Evolutionary conservation across 2,329 filamentous ascomycete genomes (phyloP).

Genomic region (Fusarium proliferatum): DNA sequence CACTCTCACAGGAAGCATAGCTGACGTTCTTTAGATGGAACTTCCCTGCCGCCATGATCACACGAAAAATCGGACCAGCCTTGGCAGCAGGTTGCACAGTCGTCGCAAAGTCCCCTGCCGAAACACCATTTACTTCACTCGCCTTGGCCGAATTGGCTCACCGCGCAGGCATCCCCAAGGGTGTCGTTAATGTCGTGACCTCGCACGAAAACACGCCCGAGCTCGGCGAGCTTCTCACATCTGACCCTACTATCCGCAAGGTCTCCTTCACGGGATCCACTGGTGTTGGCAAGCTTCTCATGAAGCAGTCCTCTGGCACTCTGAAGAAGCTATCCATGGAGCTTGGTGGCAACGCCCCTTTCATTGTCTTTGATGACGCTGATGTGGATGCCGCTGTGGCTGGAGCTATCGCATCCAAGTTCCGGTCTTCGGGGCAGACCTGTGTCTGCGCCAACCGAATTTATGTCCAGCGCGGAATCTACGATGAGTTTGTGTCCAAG

Average conservation of each 20-base stretch:
- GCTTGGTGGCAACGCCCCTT: slow-evolving; percentile 93
- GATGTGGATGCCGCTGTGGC: slow-evolving; percentile 86
- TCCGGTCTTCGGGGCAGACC: slow-evolving; percentile 94
- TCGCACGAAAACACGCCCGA: slow-evolving; percentile 81
- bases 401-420: slow-evolving; percentile 88
- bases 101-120: slow-evolving; percentile 88
- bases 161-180: slow-evolving; percentile 88
- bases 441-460: slow-evolving; percentile 92
- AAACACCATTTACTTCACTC: slow-evolving; percentile 92
- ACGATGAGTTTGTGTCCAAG: slow-evolving; percentile 76
- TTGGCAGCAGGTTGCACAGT: slow-evolving; percentile 96
- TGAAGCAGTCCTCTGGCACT: slow-evolving; percentile 88
- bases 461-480: slow-evolving; percentile 81
- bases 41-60: slow-evolving; percentile 83
- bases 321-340: slow-evolving; percentile 89
- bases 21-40: slow-evolving; percentile 71
- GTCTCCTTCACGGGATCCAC: slow-evolving; percentile 93
- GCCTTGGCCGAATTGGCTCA: slow-evolving; percentile 88
- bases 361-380: slow-evolving; percentile 96
- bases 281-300: slow-evolving; percentile 76
- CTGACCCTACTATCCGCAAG: slow-evolving; percentile 79
- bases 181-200: slow-evolving; percentile 91
- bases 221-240: slow-evolving; percentile 81
- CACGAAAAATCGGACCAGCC: slow-evolving; percentile 76
- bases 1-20: not conserved